Percentiles rank a stretch among this genome's conserved stretches.
These are phyloP conservation scores for Coemansia sp. DNA, from an alignment of 192 early-diverging fungal species.

Conservation along the genomic window DNA sequence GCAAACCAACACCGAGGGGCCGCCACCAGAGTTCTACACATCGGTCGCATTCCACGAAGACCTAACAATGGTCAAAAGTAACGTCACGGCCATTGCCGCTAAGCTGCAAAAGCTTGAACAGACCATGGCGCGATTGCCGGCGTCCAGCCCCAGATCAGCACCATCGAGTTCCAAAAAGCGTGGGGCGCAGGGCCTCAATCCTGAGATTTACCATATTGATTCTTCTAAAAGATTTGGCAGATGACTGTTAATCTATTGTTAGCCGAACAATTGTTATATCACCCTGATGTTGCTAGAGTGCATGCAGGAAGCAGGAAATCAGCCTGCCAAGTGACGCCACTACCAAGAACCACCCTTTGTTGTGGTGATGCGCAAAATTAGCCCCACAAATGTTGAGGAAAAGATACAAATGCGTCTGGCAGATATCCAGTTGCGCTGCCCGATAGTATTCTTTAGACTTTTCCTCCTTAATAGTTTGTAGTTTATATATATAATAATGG, in stretches of 20 bases:
- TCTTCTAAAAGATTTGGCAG: slow-evolving; percentile 30
- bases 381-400: neutral
- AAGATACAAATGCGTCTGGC: neutral
- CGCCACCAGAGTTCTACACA: slow-evolving; percentile 44
- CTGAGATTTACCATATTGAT: slow-evolving; percentile 35
- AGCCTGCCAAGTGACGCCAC: slow-evolving; percentile 9
- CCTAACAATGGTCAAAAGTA: slow-evolving; percentile 32
- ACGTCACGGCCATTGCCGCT: slow-evolving; percentile 40
- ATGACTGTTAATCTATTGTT: neutral
- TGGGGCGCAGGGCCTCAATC: slow-evolving; percentile 21
- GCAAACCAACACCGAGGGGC: neutral
- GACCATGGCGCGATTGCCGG: slow-evolving; percentile 11
- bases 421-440: neutral
- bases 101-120: slow-evolving; percentile 41
- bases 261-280: neutral
- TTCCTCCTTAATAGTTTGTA: neutral
- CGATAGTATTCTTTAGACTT: neutral
- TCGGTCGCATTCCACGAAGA: slow-evolving; percentile 34
- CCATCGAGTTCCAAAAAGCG: slow-evolving; percentile 20
- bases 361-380: neutral
- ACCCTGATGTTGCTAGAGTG: neutral
- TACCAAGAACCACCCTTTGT: neutral
- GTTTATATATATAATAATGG: slow-evolving; percentile 1
- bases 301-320: slow-evolving; percentile 7
- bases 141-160: slow-evolving; percentile 27